phyloP scores from a whole-genome alignment of 371 early-diverging fungal genomes.

The Actinomucor elegans region DNA sequence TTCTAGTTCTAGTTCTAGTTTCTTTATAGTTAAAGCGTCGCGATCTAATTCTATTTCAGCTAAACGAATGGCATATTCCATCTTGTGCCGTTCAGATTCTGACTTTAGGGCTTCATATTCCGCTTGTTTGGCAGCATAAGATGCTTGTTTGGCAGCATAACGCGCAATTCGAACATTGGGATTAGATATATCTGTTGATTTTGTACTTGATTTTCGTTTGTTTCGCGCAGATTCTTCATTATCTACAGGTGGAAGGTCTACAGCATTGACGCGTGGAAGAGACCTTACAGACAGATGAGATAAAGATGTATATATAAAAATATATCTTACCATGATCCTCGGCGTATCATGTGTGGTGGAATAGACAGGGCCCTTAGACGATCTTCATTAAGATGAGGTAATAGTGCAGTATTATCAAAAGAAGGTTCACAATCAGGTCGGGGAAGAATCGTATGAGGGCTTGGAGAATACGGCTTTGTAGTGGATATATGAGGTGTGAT shows the following conservation, averaged over 20 bases:
- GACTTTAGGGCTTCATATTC: conserved; percentile 16
- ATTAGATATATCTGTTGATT: not conserved
- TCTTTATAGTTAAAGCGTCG: conserved; percentile 14
- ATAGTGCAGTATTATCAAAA: not conserved
- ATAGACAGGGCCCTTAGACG: conserved; percentile 5
- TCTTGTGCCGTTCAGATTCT: conserved; percentile 15
- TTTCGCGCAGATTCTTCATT: not conserved
- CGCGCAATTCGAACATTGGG: conserved; percentile 4
- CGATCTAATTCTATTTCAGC: conserved; percentile 24
- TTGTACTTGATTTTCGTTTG: not conserved
- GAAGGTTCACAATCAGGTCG: not conserved
- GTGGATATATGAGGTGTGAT: not conserved
- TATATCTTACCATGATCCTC: conserved; percentile 15
- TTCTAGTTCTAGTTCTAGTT: conserved; percentile 21
- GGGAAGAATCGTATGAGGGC: conserved; percentile 6
- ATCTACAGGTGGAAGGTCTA: conserved; percentile 3
- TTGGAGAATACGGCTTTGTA: conserved; percentile 3
- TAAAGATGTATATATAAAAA: not conserved
- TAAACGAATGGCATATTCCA: conserved; percentile 19
- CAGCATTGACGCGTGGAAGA: conserved; percentile 11
- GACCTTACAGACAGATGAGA: conserved; percentile 3
- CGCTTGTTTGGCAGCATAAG: conserved; percentile 21
- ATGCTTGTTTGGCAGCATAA: conserved; percentile 15
- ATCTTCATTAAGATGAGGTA: conserved; percentile 14
- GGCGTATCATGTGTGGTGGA: not conserved